Base-by-base conservation (phyloP, 345 rosid species). In the Combretum micranthum region DNA sequence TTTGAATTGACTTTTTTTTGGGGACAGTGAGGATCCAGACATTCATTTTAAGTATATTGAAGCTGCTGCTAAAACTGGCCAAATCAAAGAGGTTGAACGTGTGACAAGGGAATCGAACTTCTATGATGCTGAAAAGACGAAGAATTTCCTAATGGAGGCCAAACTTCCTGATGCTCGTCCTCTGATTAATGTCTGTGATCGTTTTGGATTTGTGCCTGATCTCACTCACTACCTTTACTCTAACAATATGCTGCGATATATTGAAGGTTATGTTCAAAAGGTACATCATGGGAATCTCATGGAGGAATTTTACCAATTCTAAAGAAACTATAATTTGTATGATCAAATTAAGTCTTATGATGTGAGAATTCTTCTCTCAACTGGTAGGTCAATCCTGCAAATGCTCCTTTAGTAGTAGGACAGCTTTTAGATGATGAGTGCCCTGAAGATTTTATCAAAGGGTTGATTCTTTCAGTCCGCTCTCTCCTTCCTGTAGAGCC, bases 221-320 rank as follows among this genome's bases (percentile, higher is more conserved):
- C 90, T 94, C 50, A 94, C 96, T 11, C 99, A 90, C 75, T 90
- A 94, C 79, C 92, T 94, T 16, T 94, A 94, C 80, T 54, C 90
- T 53, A 94, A 70, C 73, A 78, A 78, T 76, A 78, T 78, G 99
- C 97, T 87, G 50, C 99, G 99, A 1, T 94, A 94, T 66, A 90
- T 94, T 70, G 99, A 94, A 75, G 99, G 99, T 62, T 94, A 94
- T 72, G 97, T 87, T 49, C 99, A 94, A 72, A 94, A 94, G 99
- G 99, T 94, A 79, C 14, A 47, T 55, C 47, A 42, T 25, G 6
- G 25, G 21, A 44, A 56, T 43, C 56, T 19, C 26, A 21, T 20
- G 55, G 26, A 12, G 55, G 42, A 48, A 20, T n/a, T 9, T 15
- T 22, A 47, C 15, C 62, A 23, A 42, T 23, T 26, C 20, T 32